Evolutionary conservation across 2,329 filamentous ascomycete genomes (phyloP).

Genomic region (Colletotrichum nymphaeae): DNA sequence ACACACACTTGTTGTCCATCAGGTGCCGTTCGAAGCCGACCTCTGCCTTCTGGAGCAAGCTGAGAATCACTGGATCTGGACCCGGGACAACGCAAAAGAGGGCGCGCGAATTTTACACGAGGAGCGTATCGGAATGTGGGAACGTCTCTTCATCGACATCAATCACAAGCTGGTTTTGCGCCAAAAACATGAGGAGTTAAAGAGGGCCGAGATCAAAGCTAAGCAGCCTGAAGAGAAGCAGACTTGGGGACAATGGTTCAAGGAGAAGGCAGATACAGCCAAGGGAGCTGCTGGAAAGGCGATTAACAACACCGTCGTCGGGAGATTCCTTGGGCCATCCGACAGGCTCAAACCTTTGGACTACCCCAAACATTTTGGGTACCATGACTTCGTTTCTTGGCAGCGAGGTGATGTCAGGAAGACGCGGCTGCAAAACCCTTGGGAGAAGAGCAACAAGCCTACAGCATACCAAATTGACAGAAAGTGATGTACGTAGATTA

Average conservation of each 20-base stretch:
- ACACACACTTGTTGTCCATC: slow-evolving; percentile 22
- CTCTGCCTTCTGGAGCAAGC: slow-evolving; percentile 27
- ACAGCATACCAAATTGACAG: neutral
- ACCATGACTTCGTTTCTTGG: slow-evolving; percentile 35
- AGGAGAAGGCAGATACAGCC: neutral
- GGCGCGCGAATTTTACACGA: slow-evolving; percentile 18
- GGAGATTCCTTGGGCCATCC: neutral
- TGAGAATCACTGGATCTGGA: slow-evolving; percentile 32
- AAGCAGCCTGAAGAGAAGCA: neutral
- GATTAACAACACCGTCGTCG: slow-evolving; percentile 5
- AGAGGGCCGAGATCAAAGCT: neutral
- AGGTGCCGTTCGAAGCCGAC: slow-evolving; percentile 35
- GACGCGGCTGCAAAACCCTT: neutral
- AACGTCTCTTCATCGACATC: slow-evolving; percentile 35
- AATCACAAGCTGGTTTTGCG: slow-evolving; percentile 29
- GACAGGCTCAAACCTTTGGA: neutral
- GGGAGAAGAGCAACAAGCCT: neutral
- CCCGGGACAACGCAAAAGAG: neutral
- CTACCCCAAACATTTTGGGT: slow-evolving; percentile 16
- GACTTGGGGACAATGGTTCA: neutral
- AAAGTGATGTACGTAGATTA: neutral
- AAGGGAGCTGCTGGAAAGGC: neutral
- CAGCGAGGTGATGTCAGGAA: slow-evolving; percentile 21
- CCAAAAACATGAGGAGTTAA: neutral
- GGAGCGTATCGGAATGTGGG: slow-evolving; percentile 39